A percentile compares a stretch with the other conserved stretches of the same genome.
Evolutionary conservation across 352 stramenopile genomes (phyloP).

Genomic region (Discostella stelligera): DNA sequence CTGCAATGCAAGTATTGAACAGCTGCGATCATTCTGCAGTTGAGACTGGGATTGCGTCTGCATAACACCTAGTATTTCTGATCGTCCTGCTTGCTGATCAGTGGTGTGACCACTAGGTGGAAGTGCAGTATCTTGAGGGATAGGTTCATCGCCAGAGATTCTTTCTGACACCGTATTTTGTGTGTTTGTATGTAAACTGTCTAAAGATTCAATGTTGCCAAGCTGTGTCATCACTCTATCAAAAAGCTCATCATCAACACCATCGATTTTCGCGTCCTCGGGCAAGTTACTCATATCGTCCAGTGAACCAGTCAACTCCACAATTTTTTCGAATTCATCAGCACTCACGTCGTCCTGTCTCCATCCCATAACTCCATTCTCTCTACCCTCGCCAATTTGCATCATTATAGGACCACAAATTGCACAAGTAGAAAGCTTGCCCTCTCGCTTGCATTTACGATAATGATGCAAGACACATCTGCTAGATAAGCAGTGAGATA

Average conservation of each 20-base stretch:
- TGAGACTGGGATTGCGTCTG: neutral
- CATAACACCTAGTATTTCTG: too few relatives aligned
- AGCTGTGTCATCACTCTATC: too few relatives aligned
- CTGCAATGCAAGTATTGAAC: neutral
- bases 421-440: constrained; percentile 85
- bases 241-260: neutral
- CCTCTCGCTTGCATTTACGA: constrained; percentile 89
- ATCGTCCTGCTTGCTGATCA: too few relatives aligned
- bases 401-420: constrained; percentile 90
- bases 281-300: neutral
- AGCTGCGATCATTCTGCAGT: neutral
- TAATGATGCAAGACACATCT: constrained; percentile 98
- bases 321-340: neutral
- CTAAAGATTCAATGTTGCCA: too few relatives aligned
- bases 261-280: neutral
- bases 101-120: too few relatives aligned
- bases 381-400: constrained; percentile 88
- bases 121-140: too few relatives aligned
- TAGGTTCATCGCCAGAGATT: too few relatives aligned
- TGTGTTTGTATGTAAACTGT: too few relatives aligned
- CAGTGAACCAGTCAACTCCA: neutral
- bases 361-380: constrained; percentile 12
- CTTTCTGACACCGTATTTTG: too few relatives aligned
- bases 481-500: constrained; percentile 95
- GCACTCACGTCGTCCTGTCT: neutral